A percentile compares a stretch with the other conserved stretches of the same genome.
Conservation (phyloP, 331 rosid genomes). For the Malus hybrid region DNA sequence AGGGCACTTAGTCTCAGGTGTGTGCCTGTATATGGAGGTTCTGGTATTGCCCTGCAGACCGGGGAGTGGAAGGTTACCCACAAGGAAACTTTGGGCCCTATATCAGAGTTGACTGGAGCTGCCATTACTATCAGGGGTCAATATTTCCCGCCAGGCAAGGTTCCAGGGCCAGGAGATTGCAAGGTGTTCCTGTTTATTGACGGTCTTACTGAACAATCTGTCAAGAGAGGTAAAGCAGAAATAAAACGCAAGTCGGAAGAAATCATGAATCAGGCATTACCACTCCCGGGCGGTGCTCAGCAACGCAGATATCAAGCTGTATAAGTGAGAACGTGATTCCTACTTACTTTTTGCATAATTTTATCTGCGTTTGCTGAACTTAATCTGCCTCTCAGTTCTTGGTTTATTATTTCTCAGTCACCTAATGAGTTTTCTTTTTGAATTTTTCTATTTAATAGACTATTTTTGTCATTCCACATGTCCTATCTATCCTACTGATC, state of each 20-base stretch:
- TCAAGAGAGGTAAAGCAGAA: slow-evolving; percentile 85
- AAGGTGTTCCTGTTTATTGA: slow-evolving; percentile 82
- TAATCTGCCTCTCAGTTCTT: not conserved
- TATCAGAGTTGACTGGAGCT: slow-evolving; percentile 93
- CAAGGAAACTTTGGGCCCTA: slow-evolving; percentile 88
- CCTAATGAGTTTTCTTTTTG: not conserved
- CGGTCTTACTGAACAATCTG: slow-evolving; percentile 22
- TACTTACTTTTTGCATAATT: not conserved
- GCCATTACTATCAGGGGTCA: slow-evolving; percentile 93
- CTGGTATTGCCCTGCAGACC: no score
- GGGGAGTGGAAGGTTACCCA: slow-evolving; percentile 66
- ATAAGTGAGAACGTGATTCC: slow-evolving; percentile 34
- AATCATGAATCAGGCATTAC: slow-evolving; percentile 73
- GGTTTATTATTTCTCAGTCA: not conserved
- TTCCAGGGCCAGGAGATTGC: slow-evolving; percentile 81
- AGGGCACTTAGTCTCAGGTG: no score
- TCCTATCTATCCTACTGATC: no score
- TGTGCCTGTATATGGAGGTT: no score
- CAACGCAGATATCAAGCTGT: slow-evolving; percentile 86
- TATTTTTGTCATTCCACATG: not conserved
- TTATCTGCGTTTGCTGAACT: not conserved
- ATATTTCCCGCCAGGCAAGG: slow-evolving; percentile 65
- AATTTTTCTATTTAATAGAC: not conserved
- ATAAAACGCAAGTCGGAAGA: slow-evolving; percentile 84
- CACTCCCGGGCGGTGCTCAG: slow-evolving; percentile 80